Percentiles rank a stretch among this genome's conserved stretches.
Evolutionary conservation across 192 early-diverging fungal genomes (phyloP).

Genomic region (Backusella circina): DNA sequence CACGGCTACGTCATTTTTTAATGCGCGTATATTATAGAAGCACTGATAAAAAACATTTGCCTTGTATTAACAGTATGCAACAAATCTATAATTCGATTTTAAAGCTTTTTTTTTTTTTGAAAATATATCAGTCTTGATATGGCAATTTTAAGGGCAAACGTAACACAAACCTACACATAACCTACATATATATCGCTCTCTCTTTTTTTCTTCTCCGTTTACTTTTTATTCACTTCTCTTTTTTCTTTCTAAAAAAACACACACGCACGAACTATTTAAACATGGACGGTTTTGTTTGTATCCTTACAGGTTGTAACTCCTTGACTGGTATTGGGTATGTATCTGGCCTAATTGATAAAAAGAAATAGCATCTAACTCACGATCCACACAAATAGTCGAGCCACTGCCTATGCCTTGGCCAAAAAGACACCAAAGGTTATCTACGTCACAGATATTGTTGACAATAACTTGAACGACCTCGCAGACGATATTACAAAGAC

Average conservation of each 20-base stretch:
- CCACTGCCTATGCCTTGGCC: constrained; percentile 21
- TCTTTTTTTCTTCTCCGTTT: not conserved
- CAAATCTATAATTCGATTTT: too few relatives aligned
- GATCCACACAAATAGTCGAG: constrained; percentile 24
- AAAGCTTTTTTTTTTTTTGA: not conserved
- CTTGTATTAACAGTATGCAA: too few relatives aligned
- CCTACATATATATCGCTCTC: not conserved
- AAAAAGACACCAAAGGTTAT: constrained; percentile 30
- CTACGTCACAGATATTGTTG: constrained; percentile 38
- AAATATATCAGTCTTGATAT: not conserved
- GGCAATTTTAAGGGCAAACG: not conserved
- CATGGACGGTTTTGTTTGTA: constrained; percentile 41
- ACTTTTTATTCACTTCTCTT: not conserved
- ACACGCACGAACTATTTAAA: not conserved
- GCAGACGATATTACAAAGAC: constrained; percentile 27
- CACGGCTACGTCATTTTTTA: not conserved
- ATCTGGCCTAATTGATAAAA: not conserved
- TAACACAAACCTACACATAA: not conserved
- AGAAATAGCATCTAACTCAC: too few relatives aligned
- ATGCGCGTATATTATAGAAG: too few relatives aligned
- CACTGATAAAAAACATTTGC: too few relatives aligned
- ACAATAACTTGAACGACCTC: constrained; percentile 30
- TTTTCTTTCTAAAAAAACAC: not conserved
- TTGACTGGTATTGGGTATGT: constrained; percentile 44
- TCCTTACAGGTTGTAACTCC: constrained; percentile 47